Conservation (phyloP, 2,329 filamentous ascomycete species). For the Penicillium concentricum region DNA sequence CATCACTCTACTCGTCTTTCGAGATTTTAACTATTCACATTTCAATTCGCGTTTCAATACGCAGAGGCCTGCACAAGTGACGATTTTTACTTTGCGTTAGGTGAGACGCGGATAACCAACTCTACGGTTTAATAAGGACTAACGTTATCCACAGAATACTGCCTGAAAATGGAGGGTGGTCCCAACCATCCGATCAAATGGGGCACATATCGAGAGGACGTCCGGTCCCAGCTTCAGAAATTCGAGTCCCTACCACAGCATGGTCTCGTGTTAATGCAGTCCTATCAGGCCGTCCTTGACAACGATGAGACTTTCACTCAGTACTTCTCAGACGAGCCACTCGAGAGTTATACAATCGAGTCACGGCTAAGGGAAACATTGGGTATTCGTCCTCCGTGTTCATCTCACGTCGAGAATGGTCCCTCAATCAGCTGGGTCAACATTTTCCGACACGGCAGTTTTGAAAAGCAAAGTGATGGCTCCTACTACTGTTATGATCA, state of each 20-base stretch:
- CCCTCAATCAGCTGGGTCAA: neutral
- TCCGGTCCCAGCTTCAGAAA: neutral
- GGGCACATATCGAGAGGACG: neutral
- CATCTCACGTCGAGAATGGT: neutral
- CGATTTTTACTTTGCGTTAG: neutral
- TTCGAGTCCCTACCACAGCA: neutral
- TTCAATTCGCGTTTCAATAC: neutral
- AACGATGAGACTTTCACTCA: conserved; percentile 6
- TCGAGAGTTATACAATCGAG: conserved; percentile 4
- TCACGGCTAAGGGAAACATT: neutral
- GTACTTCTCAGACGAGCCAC: neutral
- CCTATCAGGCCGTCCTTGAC: conserved; percentile 5
- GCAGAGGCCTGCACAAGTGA: neutral
- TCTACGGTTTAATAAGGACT: neutral
- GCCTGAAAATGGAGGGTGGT: neutral
- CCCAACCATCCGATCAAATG: neutral
- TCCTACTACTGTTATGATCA: neutral
- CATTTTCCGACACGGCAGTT: conserved; percentile 3
- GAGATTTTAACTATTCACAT: neutral
- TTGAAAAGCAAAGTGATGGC: neutral
- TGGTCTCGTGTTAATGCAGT: neutral
- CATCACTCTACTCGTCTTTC: neutral
- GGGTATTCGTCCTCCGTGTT: neutral
- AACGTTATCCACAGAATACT: neutral
- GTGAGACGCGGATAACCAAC: neutral